Base-by-base conservation (phyloP, 106 monocot species). In the Agapanthus africanus region DNA sequence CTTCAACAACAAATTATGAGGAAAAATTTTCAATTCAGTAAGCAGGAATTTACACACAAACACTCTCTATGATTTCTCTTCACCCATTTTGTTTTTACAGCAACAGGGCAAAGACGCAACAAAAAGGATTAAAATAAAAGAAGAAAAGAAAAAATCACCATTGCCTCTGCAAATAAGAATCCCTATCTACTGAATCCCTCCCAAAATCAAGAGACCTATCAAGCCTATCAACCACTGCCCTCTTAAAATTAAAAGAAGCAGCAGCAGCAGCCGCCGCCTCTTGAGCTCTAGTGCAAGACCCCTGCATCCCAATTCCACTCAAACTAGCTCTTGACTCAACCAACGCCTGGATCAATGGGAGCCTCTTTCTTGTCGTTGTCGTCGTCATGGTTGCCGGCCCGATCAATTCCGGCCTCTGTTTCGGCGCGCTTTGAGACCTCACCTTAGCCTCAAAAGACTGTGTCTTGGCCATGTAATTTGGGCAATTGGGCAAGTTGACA, bases 381-480 rank as follows among this genome's bases (percentile, higher is more conserved):
- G n/a, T n/a, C n/a, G n/a, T n/a, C 46, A 47, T 7, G 2, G 19
- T 15, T 19, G 19, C 37, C 27, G 63, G 21, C 9, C 32, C 49
- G 11, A 11, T 19, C 3, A 80, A 76, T 72, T 87, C 88, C 19
- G 86, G 84, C 67, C 89, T 39, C 77, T 87, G 97, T 75, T 79
- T 89, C 44, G 92, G 91, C 26, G 97, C 84, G 76, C 97, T 99
- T 23, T 89, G 92, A 0, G 97, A 90, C 76, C 97, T 68, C 47
- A 83, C 72, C 68, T 99, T 99, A 9, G 89, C 89, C 37, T 85
- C 88, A 68, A 87, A 99, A 9, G 92, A 92, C 67, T 81, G 83
- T 4, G 95, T 97, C 78, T 78, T 89, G 13, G 80, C 56, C 95
- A 97, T 97, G 78, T 97, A 97, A 49, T 75, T 84, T 0, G 88